Evolutionary conservation across 1,139 yeast species (phyloP).

Genomic region (Magnusiomyces fungicola): DNA sequence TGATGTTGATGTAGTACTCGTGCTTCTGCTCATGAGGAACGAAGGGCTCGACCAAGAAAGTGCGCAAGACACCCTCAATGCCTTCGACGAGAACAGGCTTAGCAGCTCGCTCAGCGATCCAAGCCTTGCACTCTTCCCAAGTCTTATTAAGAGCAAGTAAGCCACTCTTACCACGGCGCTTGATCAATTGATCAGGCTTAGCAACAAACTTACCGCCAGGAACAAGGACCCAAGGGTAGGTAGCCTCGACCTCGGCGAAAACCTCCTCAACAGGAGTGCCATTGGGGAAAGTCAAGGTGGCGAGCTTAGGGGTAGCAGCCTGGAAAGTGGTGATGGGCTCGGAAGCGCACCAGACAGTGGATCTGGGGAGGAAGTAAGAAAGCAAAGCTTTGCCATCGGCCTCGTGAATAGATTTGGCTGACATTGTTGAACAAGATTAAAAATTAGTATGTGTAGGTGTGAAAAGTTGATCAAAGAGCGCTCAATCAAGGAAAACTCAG

Average conservation of each 20-base stretch:
- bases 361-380: constrained; percentile 37
- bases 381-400: constrained; percentile 43
- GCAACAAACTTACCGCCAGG: constrained; percentile 38
- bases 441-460: background rate
- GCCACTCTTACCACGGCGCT: constrained; percentile 42
- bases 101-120: constrained; percentile 40
- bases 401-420: constrained; percentile 41
- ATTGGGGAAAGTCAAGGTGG: constrained; percentile 32
- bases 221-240: constrained; percentile 37
- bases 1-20: constrained; percentile 42
- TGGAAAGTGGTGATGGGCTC: constrained; percentile 34
- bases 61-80: constrained; percentile 35
- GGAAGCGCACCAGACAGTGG: constrained; percentile 32
- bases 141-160: constrained; percentile 40
- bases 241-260: constrained; percentile 33
- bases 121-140: constrained; percentile 38
- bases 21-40: constrained; percentile 41
- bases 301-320: constrained; percentile 36
- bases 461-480: background rate
- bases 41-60: constrained; percentile 42
- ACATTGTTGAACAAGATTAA: constrained; percentile 33
- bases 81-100: constrained; percentile 36
- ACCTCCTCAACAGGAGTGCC: constrained; percentile 30
- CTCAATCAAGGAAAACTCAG: background rate
- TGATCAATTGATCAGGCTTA: constrained; percentile 42